Evolutionary conservation across 257 asterid genomes (phyloP).

Genomic region (Solanum corneliomulleri): DNA sequence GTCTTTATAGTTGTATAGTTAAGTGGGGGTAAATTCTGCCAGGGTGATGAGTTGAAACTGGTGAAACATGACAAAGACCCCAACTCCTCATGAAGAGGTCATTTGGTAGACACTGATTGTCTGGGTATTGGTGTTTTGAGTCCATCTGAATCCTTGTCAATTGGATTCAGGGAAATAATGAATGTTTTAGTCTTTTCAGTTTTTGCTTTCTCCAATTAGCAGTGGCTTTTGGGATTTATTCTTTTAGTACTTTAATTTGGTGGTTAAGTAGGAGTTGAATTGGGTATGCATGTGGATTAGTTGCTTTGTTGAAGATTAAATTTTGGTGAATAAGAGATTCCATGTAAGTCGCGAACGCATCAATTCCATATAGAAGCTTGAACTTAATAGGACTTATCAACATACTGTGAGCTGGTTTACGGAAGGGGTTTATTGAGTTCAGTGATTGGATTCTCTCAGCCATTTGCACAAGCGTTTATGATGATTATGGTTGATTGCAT

Average conservation of each 20-base stretch:
- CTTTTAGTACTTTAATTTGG: not conserved
- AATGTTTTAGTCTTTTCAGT: not conserved
- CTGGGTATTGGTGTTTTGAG: not conserved
- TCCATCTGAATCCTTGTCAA: not conserved
- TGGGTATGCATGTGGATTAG: not conserved
- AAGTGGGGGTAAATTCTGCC: not conserved
- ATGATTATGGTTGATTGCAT: not conserved
- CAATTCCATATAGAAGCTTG: not conserved
- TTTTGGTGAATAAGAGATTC: not conserved
- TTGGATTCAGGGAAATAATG: not conserved
- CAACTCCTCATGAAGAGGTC: not conserved
- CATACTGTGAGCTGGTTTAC: not conserved
- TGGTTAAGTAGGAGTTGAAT: not conserved
- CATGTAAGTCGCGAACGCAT: not conserved
- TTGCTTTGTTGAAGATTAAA: not conserved
- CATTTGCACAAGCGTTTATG: not conserved
- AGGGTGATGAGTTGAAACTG: not conserved
- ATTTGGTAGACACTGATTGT: not conserved
- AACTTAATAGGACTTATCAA: constrained; percentile 1
- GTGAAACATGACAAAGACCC: not conserved
- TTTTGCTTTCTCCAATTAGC: not conserved
- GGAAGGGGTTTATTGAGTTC: not conserved
- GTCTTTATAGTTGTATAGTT: not conserved
- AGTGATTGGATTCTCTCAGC: not conserved
- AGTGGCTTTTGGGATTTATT: not conserved